phyloP scores from a whole-genome alignment of 768 basidiomycete species.

The Lentinula boryana region DNA sequence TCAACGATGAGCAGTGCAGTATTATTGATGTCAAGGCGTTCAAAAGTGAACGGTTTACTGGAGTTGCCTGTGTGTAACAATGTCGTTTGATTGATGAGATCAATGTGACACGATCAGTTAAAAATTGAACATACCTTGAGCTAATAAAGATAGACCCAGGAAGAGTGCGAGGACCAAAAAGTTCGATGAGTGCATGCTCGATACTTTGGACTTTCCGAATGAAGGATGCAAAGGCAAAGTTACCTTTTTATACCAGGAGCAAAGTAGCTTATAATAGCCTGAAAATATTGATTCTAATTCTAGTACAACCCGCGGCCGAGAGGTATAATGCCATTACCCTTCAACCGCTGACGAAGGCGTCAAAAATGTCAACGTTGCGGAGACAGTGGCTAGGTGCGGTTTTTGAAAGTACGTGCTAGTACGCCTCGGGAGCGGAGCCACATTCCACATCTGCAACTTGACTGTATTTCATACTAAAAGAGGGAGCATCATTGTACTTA shows the following conservation, averaged over 20 bases:
- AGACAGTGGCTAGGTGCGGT: no score
- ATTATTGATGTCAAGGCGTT: slow-evolving; percentile 37
- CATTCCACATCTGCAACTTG: no score
- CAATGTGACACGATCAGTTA: not conserved
- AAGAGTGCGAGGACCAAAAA: not conserved
- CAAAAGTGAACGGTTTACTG: not conserved
- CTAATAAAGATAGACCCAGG: not conserved
- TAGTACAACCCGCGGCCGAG: no score
- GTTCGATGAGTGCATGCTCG: not conserved
- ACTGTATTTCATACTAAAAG: no score
- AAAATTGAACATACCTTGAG: not conserved
- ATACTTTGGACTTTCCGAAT: not conserved
- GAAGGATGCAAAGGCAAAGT: not conserved
- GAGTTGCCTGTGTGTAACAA: not conserved
- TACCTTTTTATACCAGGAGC: not conserved
- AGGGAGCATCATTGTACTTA: no score
- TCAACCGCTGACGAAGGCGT: no score
- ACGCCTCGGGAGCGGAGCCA: no score
- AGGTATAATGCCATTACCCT: no score
- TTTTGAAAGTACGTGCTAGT: no score
- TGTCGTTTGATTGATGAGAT: not conserved
- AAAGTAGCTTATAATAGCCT: not conserved
- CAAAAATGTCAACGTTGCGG: no score
- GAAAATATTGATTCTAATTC: no score
- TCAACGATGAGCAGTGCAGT: slow-evolving; percentile 38